These are phyloP conservation scores for Cyanodermella asteris DNA, from an alignment of 2,329 filamentous ascomycete species.

Conservation along the genomic window DNA sequence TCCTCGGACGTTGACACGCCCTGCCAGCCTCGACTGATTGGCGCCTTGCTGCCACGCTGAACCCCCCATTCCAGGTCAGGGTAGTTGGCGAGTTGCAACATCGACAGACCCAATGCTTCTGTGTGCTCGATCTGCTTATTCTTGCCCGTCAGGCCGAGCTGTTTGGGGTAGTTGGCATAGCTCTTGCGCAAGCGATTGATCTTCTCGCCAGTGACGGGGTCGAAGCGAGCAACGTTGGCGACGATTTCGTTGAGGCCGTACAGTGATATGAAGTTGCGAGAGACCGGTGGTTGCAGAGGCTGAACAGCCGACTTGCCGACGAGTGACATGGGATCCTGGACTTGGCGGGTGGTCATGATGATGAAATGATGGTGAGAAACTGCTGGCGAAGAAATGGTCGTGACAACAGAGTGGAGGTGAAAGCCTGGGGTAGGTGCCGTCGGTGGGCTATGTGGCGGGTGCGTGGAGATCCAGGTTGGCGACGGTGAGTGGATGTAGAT, in stretches of 20 bases:
- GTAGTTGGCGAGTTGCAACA: constrained; percentile 22
- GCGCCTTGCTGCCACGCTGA: constrained; percentile 25
- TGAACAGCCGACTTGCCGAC: no score
- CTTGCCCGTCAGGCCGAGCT: constrained; percentile 22
- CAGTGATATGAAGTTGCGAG: constrained; percentile 35
- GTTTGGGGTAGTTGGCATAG: constrained; percentile 29
- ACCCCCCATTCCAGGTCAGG: constrained; percentile 29
- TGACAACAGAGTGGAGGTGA: no score
- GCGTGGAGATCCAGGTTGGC: not conserved
- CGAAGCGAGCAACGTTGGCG: constrained; percentile 34
- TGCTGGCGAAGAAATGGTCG: no score
- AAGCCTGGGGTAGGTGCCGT: no score
- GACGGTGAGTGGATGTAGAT: not conserved
- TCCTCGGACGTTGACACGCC: no score
- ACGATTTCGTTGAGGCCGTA: constrained; percentile 35
- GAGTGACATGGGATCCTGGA: no score
- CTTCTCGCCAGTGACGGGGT: constrained; percentile 42
- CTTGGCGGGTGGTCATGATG: no score
- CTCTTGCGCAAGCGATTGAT: constrained; percentile 37
- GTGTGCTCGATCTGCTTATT: constrained; percentile 26
- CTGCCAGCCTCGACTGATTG: constrained; percentile 22
- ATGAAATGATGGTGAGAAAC: no score
- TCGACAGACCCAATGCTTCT: constrained; percentile 16
- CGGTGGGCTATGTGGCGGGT: not conserved
- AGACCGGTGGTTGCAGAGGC: constrained; percentile 24